Evolutionary conservation across 1,284 basidiomycete genomes (phyloP).

Genomic region (Naganishia cerealis): DNA sequence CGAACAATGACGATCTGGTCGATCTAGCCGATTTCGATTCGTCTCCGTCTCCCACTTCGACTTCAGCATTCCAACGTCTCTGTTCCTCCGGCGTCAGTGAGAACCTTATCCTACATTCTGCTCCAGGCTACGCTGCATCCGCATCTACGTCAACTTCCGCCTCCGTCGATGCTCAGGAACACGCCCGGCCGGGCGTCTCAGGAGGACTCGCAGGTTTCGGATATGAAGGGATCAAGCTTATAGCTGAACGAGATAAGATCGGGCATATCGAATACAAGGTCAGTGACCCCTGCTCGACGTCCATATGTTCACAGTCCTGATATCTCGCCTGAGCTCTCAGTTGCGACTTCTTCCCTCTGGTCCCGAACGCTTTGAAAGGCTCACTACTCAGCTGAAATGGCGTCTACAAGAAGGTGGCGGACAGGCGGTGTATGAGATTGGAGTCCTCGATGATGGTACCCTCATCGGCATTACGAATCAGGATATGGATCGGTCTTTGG

Average conservation of each 20-base stretch:
- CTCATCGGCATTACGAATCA: slow-evolving; percentile 73
- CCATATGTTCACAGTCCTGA: background rate
- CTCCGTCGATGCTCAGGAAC: background rate
- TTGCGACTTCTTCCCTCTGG: slow-evolving; percentile 40
- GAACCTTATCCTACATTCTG: slow-evolving; percentile 11
- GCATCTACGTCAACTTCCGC: slow-evolving; percentile 20
- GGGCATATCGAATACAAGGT: slow-evolving; percentile 56
- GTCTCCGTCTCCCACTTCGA: background rate
- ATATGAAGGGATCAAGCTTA: slow-evolving; percentile 40
- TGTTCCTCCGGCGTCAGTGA: slow-evolving; percentile 19
- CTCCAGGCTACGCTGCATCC: slow-evolving; percentile 10
- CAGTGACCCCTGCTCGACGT: background rate
- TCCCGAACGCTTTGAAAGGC: slow-evolving; percentile 56
- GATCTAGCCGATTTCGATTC: background rate
- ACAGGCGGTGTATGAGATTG: slow-evolving; percentile 88
- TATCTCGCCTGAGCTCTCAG: background rate
- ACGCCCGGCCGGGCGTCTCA: background rate
- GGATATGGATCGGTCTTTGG: slow-evolving; percentile 75
- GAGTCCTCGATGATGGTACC: slow-evolving; percentile 77
- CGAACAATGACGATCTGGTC: background rate
- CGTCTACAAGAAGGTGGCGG: slow-evolving; percentile 85
- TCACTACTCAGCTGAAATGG: slow-evolving; percentile 94
- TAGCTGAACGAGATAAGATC: slow-evolving; percentile 51
- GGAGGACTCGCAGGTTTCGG: background rate
- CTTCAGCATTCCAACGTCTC: slow-evolving; percentile 20